Evolutionary conservation across 2,329 filamentous ascomycete genomes (phyloP), one percentile per base, ranked within the genome.

Genomic region (Monosporascus sp.): DNA sequence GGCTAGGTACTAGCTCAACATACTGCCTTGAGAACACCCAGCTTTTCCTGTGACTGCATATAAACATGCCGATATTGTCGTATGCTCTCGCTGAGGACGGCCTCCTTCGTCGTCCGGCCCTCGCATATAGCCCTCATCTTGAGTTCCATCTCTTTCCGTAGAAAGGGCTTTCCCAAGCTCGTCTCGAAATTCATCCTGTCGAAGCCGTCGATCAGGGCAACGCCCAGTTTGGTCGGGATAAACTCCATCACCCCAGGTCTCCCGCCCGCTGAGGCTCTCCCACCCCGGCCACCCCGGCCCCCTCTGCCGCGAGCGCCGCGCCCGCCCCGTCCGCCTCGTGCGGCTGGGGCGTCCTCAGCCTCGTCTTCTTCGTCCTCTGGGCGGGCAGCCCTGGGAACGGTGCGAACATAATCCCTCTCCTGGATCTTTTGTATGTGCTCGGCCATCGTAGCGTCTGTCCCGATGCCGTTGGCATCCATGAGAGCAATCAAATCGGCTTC

Each of bases 401-500:
- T 86, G 53, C 85, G 82, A 49, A 91, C 93, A 65, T 99, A 99
- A 62, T 92, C 80, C 55, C 94, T 80, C 54, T 92, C 84, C 70
- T 97, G 91, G 63, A 99, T 96, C 71, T 93, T 99, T 55, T 89
- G 85, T 64, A 99, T 99, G 67, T 99, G 94, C 64, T 99, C 94
- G 0, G 94, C 94, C 94, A 99, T 99, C 1, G 94, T 99, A 7
- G 94, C 94, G 73, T 99, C 94, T 9, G 94, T 99, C 14, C 94
- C 94, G 59, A 99, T 99, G 2, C 94, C 94, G 67, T 99, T 99
- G 45, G 91, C 92, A 73, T 99, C 94, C 94, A 99, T 99, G 11
- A 99, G 80, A 3, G 88, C 88, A 66, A 99, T 96, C 26, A 99
- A 78, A 68, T 99, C 94, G 0, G 94, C 92, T 68, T 99, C 94